phyloP scores from a whole-genome alignment of 1,139 yeast genomes.

The Scheffersomyces cryptocercus region DNA sequence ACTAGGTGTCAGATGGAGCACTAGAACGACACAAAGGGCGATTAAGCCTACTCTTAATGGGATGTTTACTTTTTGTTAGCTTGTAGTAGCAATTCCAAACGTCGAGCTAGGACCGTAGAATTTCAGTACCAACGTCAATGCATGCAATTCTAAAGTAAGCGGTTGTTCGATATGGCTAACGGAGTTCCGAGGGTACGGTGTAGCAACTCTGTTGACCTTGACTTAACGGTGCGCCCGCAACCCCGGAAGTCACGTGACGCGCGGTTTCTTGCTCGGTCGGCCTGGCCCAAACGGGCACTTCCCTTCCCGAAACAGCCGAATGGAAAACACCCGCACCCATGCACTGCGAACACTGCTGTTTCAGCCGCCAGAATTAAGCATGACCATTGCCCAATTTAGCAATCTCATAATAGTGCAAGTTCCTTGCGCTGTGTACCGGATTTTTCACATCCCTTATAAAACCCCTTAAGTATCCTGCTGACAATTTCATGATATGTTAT shows the following conservation, averaged over 20 bases:
- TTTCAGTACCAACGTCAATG: neutral
- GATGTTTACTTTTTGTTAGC: too few relatives aligned
- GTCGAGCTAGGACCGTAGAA: neutral
- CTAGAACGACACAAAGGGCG: too few relatives aligned
- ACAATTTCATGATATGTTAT: neutral
- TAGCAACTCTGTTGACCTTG: neutral
- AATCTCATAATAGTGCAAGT: slow-evolving; percentile 5
- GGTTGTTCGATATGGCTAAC: too few relatives aligned
- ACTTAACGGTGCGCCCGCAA: neutral
- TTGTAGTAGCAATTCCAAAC: neutral
- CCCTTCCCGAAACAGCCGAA: slow-evolving; percentile 19
- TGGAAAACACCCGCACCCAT: slow-evolving; percentile 9
- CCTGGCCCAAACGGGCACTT: neutral
- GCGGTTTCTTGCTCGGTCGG: neutral
- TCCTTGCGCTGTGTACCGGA: neutral
- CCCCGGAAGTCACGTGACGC: neutral
- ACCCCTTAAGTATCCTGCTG: slow-evolving; percentile 6
- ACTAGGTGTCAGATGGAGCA: too few relatives aligned
- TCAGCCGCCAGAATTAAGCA: slow-evolving; percentile 14
- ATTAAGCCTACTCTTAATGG: too few relatives aligned
- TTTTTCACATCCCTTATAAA: slow-evolving; percentile 1
- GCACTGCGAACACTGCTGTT: slow-evolving; percentile 8
- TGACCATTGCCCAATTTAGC: slow-evolving; percentile 16
- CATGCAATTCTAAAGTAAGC: slow-evolving; percentile 3
- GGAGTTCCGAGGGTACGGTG: too few relatives aligned